A percentile compares a stretch with the other conserved stretches of the same genome.
Conservation (phyloP, 768 basidiomycete species). For the Stropharia rugosoannulata region DNA sequence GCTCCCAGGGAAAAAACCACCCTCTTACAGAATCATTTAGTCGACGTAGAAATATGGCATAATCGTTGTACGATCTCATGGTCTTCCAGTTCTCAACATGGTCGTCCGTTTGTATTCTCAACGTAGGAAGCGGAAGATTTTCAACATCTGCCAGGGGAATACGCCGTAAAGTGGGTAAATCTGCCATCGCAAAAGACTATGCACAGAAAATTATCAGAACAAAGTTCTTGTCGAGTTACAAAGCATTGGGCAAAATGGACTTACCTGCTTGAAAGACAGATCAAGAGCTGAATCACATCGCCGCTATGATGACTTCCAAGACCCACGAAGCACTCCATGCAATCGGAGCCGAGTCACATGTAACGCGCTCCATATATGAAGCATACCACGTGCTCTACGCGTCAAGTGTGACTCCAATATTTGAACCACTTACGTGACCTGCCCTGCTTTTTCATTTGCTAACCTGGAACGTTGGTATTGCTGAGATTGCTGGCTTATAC, state of each 20-base stretch:
- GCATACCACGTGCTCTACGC: conserved; percentile 5
- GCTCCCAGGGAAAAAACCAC: conserved; percentile 44
- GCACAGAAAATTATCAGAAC: too few relatives aligned
- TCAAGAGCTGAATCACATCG: not conserved
- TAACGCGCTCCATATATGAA: not conserved
- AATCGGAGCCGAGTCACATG: not conserved
- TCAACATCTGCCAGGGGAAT: conserved; percentile 20
- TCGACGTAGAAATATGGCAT: conserved; percentile 70
- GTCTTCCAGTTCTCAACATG: conserved; percentile 74
- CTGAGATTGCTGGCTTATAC: too few relatives aligned
- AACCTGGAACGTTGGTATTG: too few relatives aligned
- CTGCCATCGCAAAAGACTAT: not conserved
- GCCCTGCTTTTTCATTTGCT: too few relatives aligned
- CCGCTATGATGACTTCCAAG: not conserved
- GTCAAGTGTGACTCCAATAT: conserved; percentile 10
- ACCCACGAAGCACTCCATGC: not conserved
- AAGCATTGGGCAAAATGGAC: too few relatives aligned
- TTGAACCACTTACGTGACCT: not conserved
- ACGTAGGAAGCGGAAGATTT: conserved; percentile 30
- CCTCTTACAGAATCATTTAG: conserved; percentile 80
- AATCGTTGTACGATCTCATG: conserved; percentile 72
- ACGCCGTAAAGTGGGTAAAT: conserved; percentile 24
- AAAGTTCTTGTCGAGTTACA: too few relatives aligned
- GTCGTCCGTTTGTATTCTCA: conserved; percentile 67
- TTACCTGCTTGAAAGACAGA: not conserved